Conservation (phyloP, 1,284 basidiomycete species). For the Malassezia psittaci region DNA sequence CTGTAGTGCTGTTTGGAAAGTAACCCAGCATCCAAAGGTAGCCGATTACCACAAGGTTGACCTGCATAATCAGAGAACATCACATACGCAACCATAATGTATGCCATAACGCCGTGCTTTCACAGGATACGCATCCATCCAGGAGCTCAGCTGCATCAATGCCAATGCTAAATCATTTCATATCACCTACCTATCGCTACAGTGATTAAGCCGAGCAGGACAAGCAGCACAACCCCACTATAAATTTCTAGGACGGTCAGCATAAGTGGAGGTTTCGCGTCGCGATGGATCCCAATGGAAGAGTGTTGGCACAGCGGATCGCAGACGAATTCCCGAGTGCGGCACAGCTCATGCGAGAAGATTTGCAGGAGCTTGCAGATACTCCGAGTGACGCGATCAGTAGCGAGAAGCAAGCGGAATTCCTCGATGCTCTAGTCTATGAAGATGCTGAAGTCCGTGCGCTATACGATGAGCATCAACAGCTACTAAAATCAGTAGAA, state of each 20-base stretch:
- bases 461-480: slow-evolving; percentile 21
- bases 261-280: slow-evolving; percentile 3
- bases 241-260: slow-evolving; percentile 4
- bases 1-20: neutral
- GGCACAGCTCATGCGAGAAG: slow-evolving; percentile 23
- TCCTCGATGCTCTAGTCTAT: slow-evolving; percentile 33
- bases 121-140: slow-evolving; percentile 12
- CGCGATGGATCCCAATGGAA: neutral
- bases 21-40: neutral
- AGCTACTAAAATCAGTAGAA: slow-evolving; percentile 25
- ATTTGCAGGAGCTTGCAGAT: slow-evolving; percentile 25
- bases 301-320: neutral
- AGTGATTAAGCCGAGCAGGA: neutral
- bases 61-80: neutral
- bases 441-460: slow-evolving; percentile 22
- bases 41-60: neutral
- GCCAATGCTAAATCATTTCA: neutral
- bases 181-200: slow-evolving; percentile 6
- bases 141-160: slow-evolving; percentile 8
- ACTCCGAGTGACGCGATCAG: slow-evolving; percentile 1
- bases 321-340: slow-evolving; percentile 24
- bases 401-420: slow-evolving; percentile 11
- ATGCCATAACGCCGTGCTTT: neutral
- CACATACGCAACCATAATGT: slow-evolving; percentile 4
- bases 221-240: neutral